Evolutionary conservation across 2,329 filamentous ascomycete species (phyloP), one percentile per base, ranked within the genome.

Genomic region (Trichophyton verrucosum): DNA sequence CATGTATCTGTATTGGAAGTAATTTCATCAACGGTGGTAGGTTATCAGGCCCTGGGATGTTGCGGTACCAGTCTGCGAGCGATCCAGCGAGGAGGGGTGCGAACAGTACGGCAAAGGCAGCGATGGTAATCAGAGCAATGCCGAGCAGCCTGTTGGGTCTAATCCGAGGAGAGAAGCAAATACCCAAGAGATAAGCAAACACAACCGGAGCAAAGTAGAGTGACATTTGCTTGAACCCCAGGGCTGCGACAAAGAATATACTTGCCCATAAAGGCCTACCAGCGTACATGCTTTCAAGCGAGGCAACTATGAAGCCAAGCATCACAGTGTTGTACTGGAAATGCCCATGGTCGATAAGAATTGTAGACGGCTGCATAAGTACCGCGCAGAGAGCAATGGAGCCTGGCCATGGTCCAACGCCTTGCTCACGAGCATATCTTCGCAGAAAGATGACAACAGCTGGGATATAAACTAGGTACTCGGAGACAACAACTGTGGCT

Each of bases 161-260:
- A 68, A 91, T 74, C 9, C 80, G 79, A 0, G 91, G 91, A 64
- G 86, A 86, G n/a, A 95, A 68, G 70, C 91, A 96, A 69, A 86
- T 85, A 7, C 92, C 94, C 0, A 97, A 78, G 1, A 99, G 84
- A 70, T 91, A 99, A 36, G 90, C 87, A 72, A 97, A 97, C 61
- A 97, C 86, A 20, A 87, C 86, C 13, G 95, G 91, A 2, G 95
- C 91, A 74, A 96, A 99, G 77, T 97, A 99, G 15, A 99, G 80
- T 0, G 92, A 92, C 95, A 99, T 99, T 74, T 99, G 94, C 78
- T 99, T 99, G 80, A 97, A 99, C 4, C 90, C 90, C n/a, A 99
- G 79, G 2, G 92, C 89, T 15, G 83, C 84, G 5, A 99, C 94
- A 68, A 99, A 99, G 77, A 96, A 96, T 62, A 96, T 83, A 64